Evolutionary conservation across 768 basidiomycete species (phyloP).

Genomic region (Macrolepiota dolichaula): DNA sequence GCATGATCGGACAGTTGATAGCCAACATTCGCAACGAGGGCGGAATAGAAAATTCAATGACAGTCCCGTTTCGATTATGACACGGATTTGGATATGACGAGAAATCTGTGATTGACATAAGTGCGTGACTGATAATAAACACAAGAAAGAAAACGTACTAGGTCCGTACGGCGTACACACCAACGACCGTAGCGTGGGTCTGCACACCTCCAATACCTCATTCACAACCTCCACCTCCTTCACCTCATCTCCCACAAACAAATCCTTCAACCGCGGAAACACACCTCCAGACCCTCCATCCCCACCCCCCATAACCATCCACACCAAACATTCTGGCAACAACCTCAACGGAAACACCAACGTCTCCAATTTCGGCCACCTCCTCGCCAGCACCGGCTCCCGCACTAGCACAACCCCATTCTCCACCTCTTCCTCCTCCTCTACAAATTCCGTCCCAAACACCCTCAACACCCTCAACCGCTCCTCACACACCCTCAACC

Average conservation of each 20-base stretch:
- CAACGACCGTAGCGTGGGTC: conserved; percentile 2
- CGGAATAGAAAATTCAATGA: conserved; percentile 2
- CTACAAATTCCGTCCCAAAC: conserved; percentile 8
- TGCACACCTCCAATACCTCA: conserved; percentile 4
- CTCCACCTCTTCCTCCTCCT: not conserved
- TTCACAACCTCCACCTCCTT: conserved; percentile 11
- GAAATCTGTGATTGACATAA: conserved; percentile 7
- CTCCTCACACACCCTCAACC: not conserved
- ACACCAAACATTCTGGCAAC: conserved; percentile 7
- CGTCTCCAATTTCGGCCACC: conserved; percentile 6
- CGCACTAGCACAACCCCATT: not conserved
- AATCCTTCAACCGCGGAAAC: conserved; percentile 3
- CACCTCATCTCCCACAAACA: conserved; percentile 5
- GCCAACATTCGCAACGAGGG: conserved; percentile 3
- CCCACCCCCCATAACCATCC: conserved; percentile 1
- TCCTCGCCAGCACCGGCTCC: not conserved
- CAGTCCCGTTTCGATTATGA: conserved; percentile 6
- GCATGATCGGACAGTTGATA: conserved; percentile 11
- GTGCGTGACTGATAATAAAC: no score
- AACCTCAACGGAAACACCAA: conserved; percentile 8
- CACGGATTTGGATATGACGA: conserved; percentile 8
- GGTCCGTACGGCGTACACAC: conserved; percentile 9
- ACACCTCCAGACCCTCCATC: not conserved
- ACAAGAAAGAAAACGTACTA: conserved; percentile 4
- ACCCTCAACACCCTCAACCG: not conserved